Conservation (phyloP, 2,329 filamentous ascomycete species). For the Fusarium sp. region DNA sequence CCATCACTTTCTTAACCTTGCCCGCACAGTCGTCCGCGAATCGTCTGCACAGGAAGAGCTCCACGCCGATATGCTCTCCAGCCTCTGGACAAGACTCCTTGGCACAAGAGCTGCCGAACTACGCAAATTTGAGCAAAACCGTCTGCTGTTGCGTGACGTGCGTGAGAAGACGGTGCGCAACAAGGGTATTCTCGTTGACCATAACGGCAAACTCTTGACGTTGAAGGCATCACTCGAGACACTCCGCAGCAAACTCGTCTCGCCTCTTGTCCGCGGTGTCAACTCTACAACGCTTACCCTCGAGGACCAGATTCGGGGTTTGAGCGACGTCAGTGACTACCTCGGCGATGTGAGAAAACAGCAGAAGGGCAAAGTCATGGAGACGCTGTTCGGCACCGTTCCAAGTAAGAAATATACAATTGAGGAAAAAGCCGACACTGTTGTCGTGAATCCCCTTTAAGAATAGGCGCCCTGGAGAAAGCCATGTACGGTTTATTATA, state of each 20-base stretch:
- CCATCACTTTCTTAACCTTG: conserved; percentile 87
- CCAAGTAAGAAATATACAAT: conserved; percentile 50
- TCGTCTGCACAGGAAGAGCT: conserved; percentile 81
- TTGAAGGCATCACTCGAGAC: conserved; percentile 89
- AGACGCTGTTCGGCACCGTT: conserved; percentile 75
- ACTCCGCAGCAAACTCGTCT: conserved; percentile 84
- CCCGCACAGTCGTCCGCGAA: conserved; percentile 86
- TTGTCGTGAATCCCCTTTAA: conserved; percentile 34
- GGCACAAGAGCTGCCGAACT: conserved; percentile 79
- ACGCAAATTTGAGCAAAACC: conserved; percentile 94
- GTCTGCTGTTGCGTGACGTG: conserved; percentile 79
- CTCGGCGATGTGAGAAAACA: conserved; percentile 78
- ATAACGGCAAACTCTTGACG: conserved; percentile 84
- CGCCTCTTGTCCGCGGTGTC: conserved; percentile 79
- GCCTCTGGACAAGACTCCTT: conserved; percentile 86
- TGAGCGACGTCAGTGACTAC: conserved; percentile 83
- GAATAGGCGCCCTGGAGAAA: background rate
- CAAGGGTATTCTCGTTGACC: conserved; percentile 86
- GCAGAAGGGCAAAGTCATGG: conserved; percentile 86
- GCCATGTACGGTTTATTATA: background rate
- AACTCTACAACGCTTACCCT: conserved; percentile 77
- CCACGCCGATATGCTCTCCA: conserved; percentile 83
- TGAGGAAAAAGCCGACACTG: conserved; percentile 43
- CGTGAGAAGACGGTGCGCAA: conserved; percentile 86
- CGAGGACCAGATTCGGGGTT: conserved; percentile 85